A percentile compares a stretch with the other conserved stretches of the same genome.
Evolutionary conservation across 805 yeast genomes (phyloP).

Genomic region (Sungouiella thailandica): DNA sequence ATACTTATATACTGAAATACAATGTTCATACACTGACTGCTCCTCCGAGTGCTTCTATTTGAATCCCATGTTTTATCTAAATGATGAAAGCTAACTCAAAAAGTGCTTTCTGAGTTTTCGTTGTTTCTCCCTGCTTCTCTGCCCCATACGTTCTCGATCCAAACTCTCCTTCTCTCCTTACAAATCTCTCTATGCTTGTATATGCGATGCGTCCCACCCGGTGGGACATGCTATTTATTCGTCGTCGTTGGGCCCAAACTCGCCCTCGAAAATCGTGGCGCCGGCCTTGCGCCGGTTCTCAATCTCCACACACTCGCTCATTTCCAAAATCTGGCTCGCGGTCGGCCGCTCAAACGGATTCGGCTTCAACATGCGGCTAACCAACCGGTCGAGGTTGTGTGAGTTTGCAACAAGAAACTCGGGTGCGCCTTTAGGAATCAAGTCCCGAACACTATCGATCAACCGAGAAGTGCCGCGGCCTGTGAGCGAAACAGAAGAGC

Average conservation of each 20-base stretch:
- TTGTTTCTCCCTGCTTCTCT: no score
- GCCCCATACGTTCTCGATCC: no score
- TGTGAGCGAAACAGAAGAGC: conserved; percentile 1
- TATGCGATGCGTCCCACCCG: background rate
- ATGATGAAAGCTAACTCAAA: no score
- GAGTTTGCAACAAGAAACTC: conserved; percentile 59
- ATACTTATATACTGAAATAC: no score
- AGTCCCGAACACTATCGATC: conserved; percentile 22
- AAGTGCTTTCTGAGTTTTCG: no score
- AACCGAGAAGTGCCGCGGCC: conserved; percentile 1
- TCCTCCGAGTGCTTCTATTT: no score
- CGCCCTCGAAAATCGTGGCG: conserved; percentile 93
- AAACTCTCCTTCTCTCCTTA: no score
- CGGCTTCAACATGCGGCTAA: conserved; percentile 86
- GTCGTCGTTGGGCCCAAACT: conserved; percentile 66
- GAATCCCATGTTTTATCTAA: no score
- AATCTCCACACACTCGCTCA: conserved; percentile 71
- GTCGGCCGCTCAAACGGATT: conserved; percentile 77
- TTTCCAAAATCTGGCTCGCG: conserved; percentile 62
- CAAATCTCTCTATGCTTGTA: background rate
- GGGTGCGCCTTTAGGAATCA: conserved; percentile 84
- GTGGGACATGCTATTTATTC: conserved; percentile 9
- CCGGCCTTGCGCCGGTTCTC: conserved; percentile 84
- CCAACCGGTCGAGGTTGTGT: conserved; percentile 66
- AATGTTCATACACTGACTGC: no score